These are phyloP conservation scores for Camellia lanceoleosa DNA, from an alignment of 148 eudicot genomes.

Conservation along the genomic window DNA sequence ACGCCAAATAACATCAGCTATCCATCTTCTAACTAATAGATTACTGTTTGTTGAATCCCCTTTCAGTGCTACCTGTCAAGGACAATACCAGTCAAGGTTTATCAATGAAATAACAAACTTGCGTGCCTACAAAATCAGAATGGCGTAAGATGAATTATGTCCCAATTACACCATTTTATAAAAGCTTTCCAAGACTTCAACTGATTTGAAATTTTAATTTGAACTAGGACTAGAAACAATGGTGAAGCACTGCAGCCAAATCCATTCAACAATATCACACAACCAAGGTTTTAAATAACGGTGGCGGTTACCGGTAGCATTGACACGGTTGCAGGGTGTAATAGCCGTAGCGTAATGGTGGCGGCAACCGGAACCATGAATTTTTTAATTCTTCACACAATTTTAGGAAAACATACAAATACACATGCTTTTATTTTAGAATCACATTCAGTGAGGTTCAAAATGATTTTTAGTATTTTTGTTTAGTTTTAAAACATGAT, in stretches of 20 bases:
- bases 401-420: too few species aligned
- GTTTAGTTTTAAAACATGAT: too few species aligned
- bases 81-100: neutral
- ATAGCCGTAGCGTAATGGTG: too few species aligned
- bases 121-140: neutral
- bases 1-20: constrained; percentile 4
- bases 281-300: too few species aligned
- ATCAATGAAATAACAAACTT: neutral
- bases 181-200: neutral
- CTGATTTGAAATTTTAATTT: neutral
- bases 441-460: too few species aligned
- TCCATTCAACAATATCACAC: neutral
- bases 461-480: too few species aligned
- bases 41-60: neutral
- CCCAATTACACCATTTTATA: neutral
- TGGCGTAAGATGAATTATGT: neutral
- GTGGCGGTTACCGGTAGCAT: too few species aligned
- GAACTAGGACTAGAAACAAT: neutral
- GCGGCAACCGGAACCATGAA: too few species aligned
- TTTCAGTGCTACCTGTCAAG: neutral
- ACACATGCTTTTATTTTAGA: too few species aligned
- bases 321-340: too few species aligned
- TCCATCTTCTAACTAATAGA: neutral
- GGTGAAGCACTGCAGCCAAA: neutral
- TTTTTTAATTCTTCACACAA: too few species aligned